Base-by-base conservation (phyloP, 441 rosid species). In the Populus tomentosa region DNA sequence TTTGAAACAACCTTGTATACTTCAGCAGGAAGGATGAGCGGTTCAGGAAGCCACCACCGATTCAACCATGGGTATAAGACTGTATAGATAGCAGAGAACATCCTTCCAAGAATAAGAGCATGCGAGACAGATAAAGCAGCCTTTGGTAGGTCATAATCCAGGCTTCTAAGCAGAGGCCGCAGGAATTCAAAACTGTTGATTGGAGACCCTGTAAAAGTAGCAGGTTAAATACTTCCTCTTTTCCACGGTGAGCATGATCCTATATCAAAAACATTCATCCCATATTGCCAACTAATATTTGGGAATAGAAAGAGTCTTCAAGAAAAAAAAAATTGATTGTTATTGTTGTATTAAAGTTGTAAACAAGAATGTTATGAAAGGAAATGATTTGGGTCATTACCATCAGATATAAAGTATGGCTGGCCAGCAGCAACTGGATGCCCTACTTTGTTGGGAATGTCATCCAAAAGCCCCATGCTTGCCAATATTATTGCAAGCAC, bases 381-480 rank as follows among this genome's bases (percentile, higher is more conserved):
- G 56, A 50, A 50, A 50, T 50, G 56, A 46, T 50, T 50, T 50
- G 56, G 56, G 56, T 50, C 56, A 14, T 50, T 50, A 50, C 56
- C 56, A 50, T 50, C 56, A 50, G 56, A 50, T 50, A 50, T 50
- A 50, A 95, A 95, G 84, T 95, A 95, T 30, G 97, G 90, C 79
- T 94, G 97, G 76, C 98, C 98, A 84, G 94, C 93, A 81, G 98
- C 99, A 3, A 91, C 86, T 2, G 97, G 93, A 23, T 21, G 80
- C 24, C 89, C 90, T 84, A 81, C 85, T 81, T 80, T 89, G 18
- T 92, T 90, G 20, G 94, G 94, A 86, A 95, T 89, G 83, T 91
- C 90, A 82, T 95, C 95, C 85, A 92, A 81, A 73, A 94, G 97
- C 70, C 97, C 98, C 99, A 92, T 92, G 83, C 99, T 94, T 21